Evolutionary conservation across 345 rosid species (phyloP), one percentile per base, ranked within the genome.

Genomic region (Brassica nigra): DNA sequence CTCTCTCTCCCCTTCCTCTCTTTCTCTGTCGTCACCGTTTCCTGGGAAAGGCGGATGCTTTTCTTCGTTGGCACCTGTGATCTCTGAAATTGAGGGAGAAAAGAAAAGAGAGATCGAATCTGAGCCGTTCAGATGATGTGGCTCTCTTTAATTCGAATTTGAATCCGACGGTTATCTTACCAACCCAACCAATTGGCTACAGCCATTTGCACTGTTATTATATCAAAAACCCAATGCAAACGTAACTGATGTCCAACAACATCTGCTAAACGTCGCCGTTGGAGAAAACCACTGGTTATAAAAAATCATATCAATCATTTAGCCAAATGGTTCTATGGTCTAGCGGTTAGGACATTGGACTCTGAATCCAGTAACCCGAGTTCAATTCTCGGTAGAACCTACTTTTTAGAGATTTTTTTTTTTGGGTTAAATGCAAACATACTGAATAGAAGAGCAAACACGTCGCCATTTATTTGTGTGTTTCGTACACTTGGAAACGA

Each of bases 281-380:
- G 3, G 4, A 1, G 1, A 36, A 47, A 47, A 14, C 16, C 1
- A n/a, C n/a, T 1, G 1, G 8, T 8, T 58, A 23, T 58, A 9
- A 4, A 11, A 0, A 0, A 0, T 11, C 10, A 0, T 4, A 4
- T 61, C 8, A 5, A 2, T 2, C 31, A 0, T 9, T 1, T 0
- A 0, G 5, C 0, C 66, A 72, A 67, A 2, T 2, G 85, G 82
- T 78, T 78, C 83, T 74, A 78, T 78, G 77, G 85, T 82, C 97
- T 90, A 86, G 97, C 84, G 95, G 98, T 92, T 42, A 90, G 97
- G 94, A 91, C 93, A 89, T 91, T 89, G 90, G 95, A 91, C 94
- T 91, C 91, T 90, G 96, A 90, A 93, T 95, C 93, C 91, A 88
- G 90, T 91, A 90, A 90, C 97, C 96, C 94, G 93, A 91, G 93